These are phyloP conservation scores for Drechslerella dactyloides DNA, from an alignment of 2,329 filamentous ascomycete species.

Conservation along the genomic window DNA sequence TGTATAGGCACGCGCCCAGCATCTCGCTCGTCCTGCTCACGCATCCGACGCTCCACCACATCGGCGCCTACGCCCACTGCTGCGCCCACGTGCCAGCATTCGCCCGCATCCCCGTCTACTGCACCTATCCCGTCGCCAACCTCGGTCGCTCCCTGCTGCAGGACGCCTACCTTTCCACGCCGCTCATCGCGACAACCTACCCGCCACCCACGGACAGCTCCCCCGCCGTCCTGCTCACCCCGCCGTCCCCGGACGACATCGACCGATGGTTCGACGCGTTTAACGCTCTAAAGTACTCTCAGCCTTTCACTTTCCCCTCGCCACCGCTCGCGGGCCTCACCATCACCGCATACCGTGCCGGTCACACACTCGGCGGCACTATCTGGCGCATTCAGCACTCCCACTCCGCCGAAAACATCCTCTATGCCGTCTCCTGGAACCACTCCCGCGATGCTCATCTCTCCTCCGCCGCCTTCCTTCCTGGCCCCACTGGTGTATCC, in stretches of 20 bases:
- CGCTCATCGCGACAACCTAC: slow-evolving; percentile 57
- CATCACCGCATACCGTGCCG: slow-evolving; percentile 94
- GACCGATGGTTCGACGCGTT: slow-evolving; percentile 89
- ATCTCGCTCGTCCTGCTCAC: slow-evolving; percentile 93
- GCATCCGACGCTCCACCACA: slow-evolving; percentile 87
- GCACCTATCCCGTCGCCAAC: slow-evolving; percentile 89
- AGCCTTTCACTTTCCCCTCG: slow-evolving; percentile 79
- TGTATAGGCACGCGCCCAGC: slow-evolving; percentile 86
- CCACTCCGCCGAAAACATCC: slow-evolving; percentile 92
- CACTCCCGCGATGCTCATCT: slow-evolving; percentile 96
- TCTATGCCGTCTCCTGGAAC: slow-evolving; percentile 98
- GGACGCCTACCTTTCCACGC: slow-evolving; percentile 88
- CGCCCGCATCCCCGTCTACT: slow-evolving; percentile 89
- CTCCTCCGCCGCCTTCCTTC: slow-evolving; percentile 90
- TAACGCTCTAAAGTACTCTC: slow-evolving; percentile 92
- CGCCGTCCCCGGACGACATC: slow-evolving; percentile 86
- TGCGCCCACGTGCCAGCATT: slow-evolving; percentile 96
- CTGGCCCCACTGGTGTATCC: slow-evolving; percentile 76
- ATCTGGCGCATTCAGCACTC: slow-evolving; percentile 99
- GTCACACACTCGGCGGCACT: slow-evolving; percentile 92
- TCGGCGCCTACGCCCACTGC: slow-evolving; percentile 93
- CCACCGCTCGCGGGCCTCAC: slow-evolving; percentile 69
- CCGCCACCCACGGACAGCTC: slow-evolving; percentile 61
- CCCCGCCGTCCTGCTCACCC: slow-evolving; percentile 62
- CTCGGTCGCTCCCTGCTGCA: slow-evolving; percentile 88